phyloP scores from a whole-genome alignment of 2,329 filamentous ascomycete species.

The Plectosphaerella sp. region DNA sequence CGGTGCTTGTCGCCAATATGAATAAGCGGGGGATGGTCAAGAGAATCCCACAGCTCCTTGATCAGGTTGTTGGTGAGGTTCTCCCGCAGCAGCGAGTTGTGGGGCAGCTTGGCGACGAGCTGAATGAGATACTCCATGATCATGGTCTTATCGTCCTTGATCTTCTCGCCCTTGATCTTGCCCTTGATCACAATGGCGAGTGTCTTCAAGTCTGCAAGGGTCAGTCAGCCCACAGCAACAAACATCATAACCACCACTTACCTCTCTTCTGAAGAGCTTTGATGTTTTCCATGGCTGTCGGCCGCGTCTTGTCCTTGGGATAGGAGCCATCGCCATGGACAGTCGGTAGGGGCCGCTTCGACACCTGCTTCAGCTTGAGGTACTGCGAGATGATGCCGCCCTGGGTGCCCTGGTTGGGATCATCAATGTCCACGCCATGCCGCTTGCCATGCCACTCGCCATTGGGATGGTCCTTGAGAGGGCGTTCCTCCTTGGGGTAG shows the following conservation, averaged over 20 bases:
- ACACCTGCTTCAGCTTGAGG: conserved; percentile 35
- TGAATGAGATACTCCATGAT: conserved; percentile 71
- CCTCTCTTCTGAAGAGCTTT: conserved; percentile 46
- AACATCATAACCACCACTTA: conserved; percentile 14
- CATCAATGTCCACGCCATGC: background rate
- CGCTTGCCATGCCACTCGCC: conserved; percentile 1
- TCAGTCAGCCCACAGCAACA: conserved; percentile 7
- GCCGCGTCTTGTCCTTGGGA: conserved; percentile 38
- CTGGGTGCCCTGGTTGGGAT: conserved; percentile 5
- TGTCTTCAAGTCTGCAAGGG: conserved; percentile 52
- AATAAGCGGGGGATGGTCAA: conserved; percentile 68
- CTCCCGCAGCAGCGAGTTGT: conserved; percentile 55
- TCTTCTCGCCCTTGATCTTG: conserved; percentile 58
- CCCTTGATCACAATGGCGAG: conserved; percentile 55
- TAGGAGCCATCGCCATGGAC: conserved; percentile 62
- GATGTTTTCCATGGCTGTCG: conserved; percentile 52
- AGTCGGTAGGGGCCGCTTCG: conserved; percentile 57
- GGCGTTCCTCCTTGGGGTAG: background rate
- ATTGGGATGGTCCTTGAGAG: background rate
- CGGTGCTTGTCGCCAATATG: conserved; percentile 58
- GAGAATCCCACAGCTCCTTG: conserved; percentile 63
- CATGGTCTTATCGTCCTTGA: conserved; percentile 72
- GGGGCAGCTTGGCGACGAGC: conserved; percentile 61
- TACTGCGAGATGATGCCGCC: conserved; percentile 11
- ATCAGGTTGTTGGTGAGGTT: conserved; percentile 65